These are phyloP conservation scores for Bacterosira constricta DNA, from an alignment of 108 stramenopile genomes.

Conservation along the genomic window DNA sequence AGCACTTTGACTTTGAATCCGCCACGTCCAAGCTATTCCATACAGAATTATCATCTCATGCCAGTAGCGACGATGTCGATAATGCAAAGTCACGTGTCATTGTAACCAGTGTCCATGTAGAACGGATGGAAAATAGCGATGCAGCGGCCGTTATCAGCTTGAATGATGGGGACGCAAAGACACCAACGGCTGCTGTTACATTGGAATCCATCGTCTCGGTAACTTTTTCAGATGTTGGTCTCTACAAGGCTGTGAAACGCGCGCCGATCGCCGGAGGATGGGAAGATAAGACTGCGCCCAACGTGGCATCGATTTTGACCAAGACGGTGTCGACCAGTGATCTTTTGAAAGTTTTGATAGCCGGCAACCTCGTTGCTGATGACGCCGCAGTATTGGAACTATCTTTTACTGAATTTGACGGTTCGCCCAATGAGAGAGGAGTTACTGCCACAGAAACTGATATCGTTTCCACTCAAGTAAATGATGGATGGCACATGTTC, in stretches of 20 bases:
- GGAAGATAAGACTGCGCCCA: background rate
- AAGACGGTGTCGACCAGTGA: conserved; percentile 4
- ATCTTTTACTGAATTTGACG: conserved; percentile 25
- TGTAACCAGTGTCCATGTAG: conserved; percentile 1
- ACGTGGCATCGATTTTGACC: conserved; percentile 14
- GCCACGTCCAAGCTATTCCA: conserved; percentile 32
- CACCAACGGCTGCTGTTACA: background rate
- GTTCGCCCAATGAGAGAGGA: conserved; percentile 13
- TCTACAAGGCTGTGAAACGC: conserved; percentile 6
- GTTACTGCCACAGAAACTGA: conserved; percentile 19
- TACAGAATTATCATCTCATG: background rate
- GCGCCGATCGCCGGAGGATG: background rate
- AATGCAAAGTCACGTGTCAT: background rate
- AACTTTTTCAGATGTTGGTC: conserved; percentile 30
- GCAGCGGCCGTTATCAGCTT: conserved; percentile 10
- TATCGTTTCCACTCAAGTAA: conserved; percentile 9
- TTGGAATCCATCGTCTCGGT: conserved; percentile 35
- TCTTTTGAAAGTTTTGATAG: conserved; percentile 1
- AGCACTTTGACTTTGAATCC: conserved; percentile 40
- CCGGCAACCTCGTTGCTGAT: conserved; percentile 5
- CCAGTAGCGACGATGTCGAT: background rate
- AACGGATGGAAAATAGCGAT: background rate
- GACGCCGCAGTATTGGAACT: background rate
- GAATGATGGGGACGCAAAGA: background rate
- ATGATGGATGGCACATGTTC: conserved; percentile 9